Conservation (phyloP, 768 basidiomycete genomes). For the Amanita polypyramis region DNA sequence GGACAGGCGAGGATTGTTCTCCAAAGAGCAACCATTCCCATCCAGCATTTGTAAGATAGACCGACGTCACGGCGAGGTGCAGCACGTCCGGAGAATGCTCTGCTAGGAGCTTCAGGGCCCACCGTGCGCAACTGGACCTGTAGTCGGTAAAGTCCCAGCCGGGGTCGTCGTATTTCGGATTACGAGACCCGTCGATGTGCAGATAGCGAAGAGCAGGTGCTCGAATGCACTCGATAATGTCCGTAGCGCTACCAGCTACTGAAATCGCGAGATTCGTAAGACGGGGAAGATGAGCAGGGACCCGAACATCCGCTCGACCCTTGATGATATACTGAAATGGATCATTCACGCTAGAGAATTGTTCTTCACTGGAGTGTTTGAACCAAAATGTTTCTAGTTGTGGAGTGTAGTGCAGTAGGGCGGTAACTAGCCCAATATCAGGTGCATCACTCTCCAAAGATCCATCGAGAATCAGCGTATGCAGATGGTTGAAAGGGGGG, state of each 20-base stretch:
- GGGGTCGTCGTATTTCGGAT: not conserved
- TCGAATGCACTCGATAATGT: constrained; percentile 2
- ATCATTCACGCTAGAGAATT: not conserved
- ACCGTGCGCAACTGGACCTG: not conserved
- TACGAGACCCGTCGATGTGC: constrained; percentile 7
- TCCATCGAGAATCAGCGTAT: not conserved
- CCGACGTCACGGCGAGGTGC: not conserved
- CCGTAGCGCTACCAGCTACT: constrained; percentile 2
- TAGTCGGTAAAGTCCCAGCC: not conserved
- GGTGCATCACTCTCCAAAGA: not conserved
- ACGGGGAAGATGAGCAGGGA: constrained; percentile 2
- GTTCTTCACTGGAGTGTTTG: constrained; percentile 1
- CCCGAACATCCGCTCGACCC: not conserved
- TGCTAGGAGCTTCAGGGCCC: not conserved
- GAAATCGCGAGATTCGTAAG: constrained; percentile 6
- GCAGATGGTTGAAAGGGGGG: not conserved
- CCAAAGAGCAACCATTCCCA: constrained; percentile 5
- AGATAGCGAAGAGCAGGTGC: constrained; percentile 7
- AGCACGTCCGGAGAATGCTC: not conserved
- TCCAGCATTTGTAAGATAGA: not conserved
- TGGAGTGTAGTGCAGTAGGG: constrained; percentile 6
- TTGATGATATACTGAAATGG: not conserved
- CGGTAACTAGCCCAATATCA: not conserved
- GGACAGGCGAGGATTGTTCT: not conserved
- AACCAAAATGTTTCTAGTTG: constrained; percentile 7